A percentile compares a stretch with the other conserved stretches of the same genome.
Evolutionary conservation across 768 basidiomycete genomes (phyloP).

Genomic region (Amanita jacksonii): DNA sequence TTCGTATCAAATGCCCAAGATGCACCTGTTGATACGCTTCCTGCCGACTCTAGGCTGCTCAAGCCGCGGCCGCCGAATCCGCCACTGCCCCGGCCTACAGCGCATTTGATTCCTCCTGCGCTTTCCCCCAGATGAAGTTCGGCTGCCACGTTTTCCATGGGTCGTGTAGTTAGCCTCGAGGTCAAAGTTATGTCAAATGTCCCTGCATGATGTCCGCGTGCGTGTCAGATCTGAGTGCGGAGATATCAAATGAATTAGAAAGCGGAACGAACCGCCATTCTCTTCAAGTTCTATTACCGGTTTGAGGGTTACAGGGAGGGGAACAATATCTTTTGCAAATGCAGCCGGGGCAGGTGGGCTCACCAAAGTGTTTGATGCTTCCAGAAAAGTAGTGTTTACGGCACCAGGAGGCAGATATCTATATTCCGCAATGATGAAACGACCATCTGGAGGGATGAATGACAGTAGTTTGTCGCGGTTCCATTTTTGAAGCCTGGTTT

Average conservation of each 20-base stretch:
- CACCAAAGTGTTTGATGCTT: conserved; percentile 10
- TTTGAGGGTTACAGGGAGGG: conserved; percentile 44
- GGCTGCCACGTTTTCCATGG: conserved; percentile 63
- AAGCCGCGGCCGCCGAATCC: conserved; percentile 30
- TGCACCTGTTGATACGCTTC: conserved; percentile 30
- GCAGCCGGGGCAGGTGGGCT: conserved; percentile 13
- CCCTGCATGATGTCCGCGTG: conserved; percentile 25
- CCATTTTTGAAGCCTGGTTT: conserved; percentile 67
- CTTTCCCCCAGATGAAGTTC: conserved; percentile 71
- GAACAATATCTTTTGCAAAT: conserved; percentile 32
- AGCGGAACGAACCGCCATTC: conserved; percentile 27
- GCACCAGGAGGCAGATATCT: conserved; percentile 40
- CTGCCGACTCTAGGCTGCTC: conserved; percentile 22
- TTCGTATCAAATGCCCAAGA: conserved; percentile 77
- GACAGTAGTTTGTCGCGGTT: conserved; percentile 67
- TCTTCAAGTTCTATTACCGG: conserved; percentile 34
- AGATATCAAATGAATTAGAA: background rate
- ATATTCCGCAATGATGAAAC: conserved; percentile 79
- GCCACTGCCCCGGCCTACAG: conserved; percentile 47
- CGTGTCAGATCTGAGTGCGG: background rate
- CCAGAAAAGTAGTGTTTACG: conserved; percentile 14
- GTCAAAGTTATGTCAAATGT: conserved; percentile 53
- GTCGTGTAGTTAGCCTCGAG: conserved; percentile 51
- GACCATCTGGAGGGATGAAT: conserved; percentile 91
- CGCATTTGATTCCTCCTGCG: conserved; percentile 65